phyloP scores from a whole-genome alignment of 768 basidiomycete species.

The Phylloporus scabripes region DNA sequence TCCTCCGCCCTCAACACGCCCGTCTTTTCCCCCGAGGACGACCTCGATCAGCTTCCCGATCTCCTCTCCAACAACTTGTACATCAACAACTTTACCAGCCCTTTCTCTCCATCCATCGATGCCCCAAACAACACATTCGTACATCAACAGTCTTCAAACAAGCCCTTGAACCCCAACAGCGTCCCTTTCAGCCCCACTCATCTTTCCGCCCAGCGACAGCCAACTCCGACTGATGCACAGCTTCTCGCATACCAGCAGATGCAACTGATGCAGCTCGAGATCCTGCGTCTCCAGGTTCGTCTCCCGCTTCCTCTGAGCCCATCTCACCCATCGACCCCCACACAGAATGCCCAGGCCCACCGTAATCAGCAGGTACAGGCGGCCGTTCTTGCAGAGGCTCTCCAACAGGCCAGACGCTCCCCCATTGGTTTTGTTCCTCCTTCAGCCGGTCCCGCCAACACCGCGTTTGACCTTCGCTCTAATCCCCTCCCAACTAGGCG shows the following conservation, averaged over 20 bases:
- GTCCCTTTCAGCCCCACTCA: slow-evolving; percentile 42
- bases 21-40: slow-evolving; percentile 46
- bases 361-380: slow-evolving; percentile 57
- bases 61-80: slow-evolving; percentile 50
- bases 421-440: slow-evolving; percentile 42
- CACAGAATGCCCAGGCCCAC: slow-evolving; percentile 63
- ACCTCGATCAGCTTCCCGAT: slow-evolving; percentile 57
- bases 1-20: slow-evolving; percentile 38
- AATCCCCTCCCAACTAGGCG: slow-evolving; percentile 59
- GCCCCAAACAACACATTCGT: slow-evolving; percentile 60
- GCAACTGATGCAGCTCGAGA: slow-evolving; percentile 83
- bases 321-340: slow-evolving; percentile 10
- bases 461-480: slow-evolving; percentile 61
- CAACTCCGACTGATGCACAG: slow-evolving; percentile 39
- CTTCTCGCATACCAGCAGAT: slow-evolving; percentile 62
- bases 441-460: slow-evolving; percentile 65
- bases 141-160: slow-evolving; percentile 54
- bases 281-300: slow-evolving; percentile 73
- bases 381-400: slow-evolving; percentile 58
- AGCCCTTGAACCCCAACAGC: slow-evolving; percentile 49
- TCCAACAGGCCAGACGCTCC: slow-evolving; percentile 37
- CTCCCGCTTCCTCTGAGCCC: not conserved
- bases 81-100: slow-evolving; percentile 40
- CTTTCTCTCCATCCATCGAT: slow-evolving; percentile 71
- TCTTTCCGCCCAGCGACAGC: slow-evolving; percentile 38